Conservation (phyloP, 148 eudicot species). For the Mesembryanthemum crystallinum region DNA sequence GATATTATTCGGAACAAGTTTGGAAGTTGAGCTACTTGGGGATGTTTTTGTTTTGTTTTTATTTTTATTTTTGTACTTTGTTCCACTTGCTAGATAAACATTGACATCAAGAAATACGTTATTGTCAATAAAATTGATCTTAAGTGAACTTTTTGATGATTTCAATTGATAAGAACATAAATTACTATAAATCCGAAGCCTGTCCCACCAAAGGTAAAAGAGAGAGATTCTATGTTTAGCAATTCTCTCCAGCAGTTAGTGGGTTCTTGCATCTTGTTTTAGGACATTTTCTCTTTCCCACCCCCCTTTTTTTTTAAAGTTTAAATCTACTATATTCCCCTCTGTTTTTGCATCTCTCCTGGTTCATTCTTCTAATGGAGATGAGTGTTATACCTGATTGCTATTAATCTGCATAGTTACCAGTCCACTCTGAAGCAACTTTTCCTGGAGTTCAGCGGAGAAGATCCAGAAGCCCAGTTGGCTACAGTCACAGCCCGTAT, state of each 20-base stretch:
- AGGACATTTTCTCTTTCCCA: neutral
- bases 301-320: neutral
- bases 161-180: neutral
- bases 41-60: neutral
- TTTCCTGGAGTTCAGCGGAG: constrained; percentile 56
- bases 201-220: too few relatives aligned
- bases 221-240: neutral
- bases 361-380: neutral
- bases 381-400: constrained; percentile 1
- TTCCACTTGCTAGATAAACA: neutral
- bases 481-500: constrained; percentile 64
- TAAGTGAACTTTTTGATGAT: neutral
- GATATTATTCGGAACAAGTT: too few relatives aligned
- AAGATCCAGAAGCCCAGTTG: constrained; percentile 52
- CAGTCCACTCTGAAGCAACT: constrained; percentile 83
- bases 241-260: neutral
- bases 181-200: neutral
- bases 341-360: neutral
- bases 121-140: neutral
- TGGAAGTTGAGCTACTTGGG: too few relatives aligned
- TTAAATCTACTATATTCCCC: neutral
- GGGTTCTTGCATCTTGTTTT: neutral
- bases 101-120: neutral
- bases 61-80: neutral
- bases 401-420: constrained; percentile 48